A percentile compares a stretch with the other conserved stretches of the same genome.
Evolutionary conservation across 2,329 filamentous ascomycete genomes (phyloP).

Genomic region (Alternaria atra): DNA sequence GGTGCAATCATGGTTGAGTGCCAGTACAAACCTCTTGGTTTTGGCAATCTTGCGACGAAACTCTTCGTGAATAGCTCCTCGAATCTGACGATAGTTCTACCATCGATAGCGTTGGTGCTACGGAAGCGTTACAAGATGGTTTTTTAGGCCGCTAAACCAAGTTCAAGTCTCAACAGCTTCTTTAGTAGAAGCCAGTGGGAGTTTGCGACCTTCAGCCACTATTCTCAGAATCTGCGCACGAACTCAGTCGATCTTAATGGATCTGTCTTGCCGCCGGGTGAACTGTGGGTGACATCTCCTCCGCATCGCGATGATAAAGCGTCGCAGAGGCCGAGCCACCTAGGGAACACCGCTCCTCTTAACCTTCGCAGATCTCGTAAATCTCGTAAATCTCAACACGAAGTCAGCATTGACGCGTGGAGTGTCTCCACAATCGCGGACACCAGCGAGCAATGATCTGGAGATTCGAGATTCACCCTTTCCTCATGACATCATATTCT

Average conservation of each 20-base stretch:
- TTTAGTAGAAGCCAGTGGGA: neutral
- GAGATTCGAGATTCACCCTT: neutral
- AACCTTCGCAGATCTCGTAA: neutral
- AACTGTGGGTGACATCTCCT: neutral
- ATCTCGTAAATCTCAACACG: neutral
- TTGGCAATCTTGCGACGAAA: neutral
- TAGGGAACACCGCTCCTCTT: neutral
- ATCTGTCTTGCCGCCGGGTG: neutral
- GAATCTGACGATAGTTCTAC: neutral
- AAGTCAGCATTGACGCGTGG: neutral
- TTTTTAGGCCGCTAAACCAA: neutral
- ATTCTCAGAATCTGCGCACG: neutral
- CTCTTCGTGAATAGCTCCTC: rapidly evolving
- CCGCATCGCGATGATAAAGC: neutral
- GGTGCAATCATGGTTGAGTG: neutral
- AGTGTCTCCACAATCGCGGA: neutral
- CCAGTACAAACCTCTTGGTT: rapidly evolving
- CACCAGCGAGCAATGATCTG: neutral
- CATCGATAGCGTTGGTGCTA: neutral
- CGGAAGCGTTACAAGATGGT: neutral
- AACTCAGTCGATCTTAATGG: neutral
- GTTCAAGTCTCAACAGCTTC: neutral
- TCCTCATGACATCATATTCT: neutral
- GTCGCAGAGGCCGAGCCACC: neutral
- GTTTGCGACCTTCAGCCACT: neutral